These are phyloP conservation scores for Tanozyma kutaoensis DNA, from an alignment of 805 yeast genomes.

Conservation along the genomic window DNA sequence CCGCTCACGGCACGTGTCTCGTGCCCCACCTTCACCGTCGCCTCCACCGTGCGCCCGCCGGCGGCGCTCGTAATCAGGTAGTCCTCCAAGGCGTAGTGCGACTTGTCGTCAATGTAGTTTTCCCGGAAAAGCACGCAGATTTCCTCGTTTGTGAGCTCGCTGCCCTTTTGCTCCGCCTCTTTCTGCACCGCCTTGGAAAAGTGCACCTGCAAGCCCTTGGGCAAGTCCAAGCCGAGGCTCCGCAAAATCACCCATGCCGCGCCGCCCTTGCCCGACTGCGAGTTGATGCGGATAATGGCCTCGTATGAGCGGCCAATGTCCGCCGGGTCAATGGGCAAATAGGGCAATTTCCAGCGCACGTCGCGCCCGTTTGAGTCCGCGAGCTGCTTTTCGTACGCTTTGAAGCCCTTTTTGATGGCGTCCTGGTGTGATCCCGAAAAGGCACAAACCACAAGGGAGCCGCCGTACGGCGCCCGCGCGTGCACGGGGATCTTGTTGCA, in stretches of 20 bases:
- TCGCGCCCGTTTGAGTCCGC: constrained; percentile 19
- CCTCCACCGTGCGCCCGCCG: constrained; percentile 30
- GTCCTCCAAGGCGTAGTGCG: constrained; percentile 26
- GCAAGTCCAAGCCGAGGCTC: constrained; percentile 65
- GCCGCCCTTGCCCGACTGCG: constrained; percentile 84
- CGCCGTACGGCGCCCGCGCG: constrained; percentile 74
- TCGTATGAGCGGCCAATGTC: constrained; percentile 85
- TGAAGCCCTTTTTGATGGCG: constrained; percentile 76
- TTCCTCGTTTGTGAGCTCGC: constrained; percentile 56
- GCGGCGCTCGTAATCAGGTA: constrained; percentile 30
- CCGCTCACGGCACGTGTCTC: constrained; percentile 30
- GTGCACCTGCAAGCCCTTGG: constrained; percentile 67
- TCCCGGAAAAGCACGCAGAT: constrained; percentile 51
- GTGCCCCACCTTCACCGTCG: constrained; percentile 28
- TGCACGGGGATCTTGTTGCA: constrained; percentile 75
- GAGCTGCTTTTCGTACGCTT: constrained; percentile 26
- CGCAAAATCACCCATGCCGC: constrained; percentile 79
- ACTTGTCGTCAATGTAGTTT: constrained; percentile 30
- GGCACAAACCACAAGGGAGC: constrained; percentile 72
- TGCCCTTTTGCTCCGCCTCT: constrained; percentile 57
- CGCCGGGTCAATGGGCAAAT: constrained; percentile 72
- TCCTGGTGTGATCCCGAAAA: constrained; percentile 83
- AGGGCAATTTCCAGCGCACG: constrained; percentile 59
- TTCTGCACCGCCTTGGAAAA: constrained; percentile 60
- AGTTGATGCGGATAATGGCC: constrained; percentile 81